Percentiles rank a stretch among this genome's conserved stretches.
Evolutionary conservation across 2,329 filamentous ascomycete species (phyloP).

Genomic region (Colletotrichum agaves): DNA sequence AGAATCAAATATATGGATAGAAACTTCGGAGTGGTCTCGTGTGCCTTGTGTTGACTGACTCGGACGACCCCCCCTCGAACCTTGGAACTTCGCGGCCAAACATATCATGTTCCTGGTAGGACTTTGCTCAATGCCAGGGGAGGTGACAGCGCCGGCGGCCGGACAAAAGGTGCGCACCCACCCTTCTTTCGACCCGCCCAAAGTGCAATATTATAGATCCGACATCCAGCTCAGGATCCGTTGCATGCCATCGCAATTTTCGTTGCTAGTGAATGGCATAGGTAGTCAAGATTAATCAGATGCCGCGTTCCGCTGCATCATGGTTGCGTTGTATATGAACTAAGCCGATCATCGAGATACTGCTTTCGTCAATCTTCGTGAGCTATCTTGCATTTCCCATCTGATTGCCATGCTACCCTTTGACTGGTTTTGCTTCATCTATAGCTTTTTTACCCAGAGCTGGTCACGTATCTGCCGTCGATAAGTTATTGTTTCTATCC

Average conservation of each 20-base stretch:
- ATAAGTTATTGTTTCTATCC: too few relatives aligned
- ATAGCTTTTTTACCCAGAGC: too few relatives aligned
- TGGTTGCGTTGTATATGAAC: too few relatives aligned
- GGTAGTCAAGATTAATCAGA: too few relatives aligned
- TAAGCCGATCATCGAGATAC: too few relatives aligned
- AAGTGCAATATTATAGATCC: not conserved
- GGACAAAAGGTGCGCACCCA: constrained; percentile 4
- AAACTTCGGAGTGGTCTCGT: not conserved
- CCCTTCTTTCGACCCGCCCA: constrained; percentile 13
- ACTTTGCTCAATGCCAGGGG: not conserved
- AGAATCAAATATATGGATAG: constrained; percentile 11
- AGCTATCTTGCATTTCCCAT: too few relatives aligned
- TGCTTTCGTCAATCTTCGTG: too few relatives aligned
- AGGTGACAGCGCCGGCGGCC: not conserved
- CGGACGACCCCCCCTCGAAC: not conserved
- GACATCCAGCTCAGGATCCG: not conserved
- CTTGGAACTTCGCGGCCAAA: not conserved
- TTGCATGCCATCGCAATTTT: not conserved
- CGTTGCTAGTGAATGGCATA: too few relatives aligned
- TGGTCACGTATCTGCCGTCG: too few relatives aligned
- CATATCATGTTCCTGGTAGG: not conserved
- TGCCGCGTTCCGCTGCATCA: too few relatives aligned
- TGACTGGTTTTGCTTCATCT: too few relatives aligned
- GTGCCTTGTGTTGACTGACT: constrained; percentile 6
- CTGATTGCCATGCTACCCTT: too few relatives aligned